phyloP scores from a whole-genome alignment of 345 rosid species.

The Salix koriyanagi region DNA sequence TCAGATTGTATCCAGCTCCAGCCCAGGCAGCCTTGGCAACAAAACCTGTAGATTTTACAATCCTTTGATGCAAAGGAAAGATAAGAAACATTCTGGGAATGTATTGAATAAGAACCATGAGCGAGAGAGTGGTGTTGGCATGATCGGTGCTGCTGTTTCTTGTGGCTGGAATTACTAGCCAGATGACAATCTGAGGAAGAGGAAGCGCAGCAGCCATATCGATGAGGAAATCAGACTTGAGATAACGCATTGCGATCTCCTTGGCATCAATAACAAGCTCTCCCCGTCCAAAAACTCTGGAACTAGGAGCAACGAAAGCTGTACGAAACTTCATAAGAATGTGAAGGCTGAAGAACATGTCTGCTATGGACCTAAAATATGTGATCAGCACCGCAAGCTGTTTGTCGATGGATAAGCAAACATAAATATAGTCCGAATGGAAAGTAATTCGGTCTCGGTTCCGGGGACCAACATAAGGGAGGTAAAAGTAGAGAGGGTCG shows the following conservation, averaged over 20 bases:
- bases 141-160: constrained; percentile 9
- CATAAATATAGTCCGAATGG: constrained; percentile 17
- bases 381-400: constrained; percentile 53
- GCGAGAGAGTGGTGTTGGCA: constrained; percentile 12
- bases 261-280: constrained; percentile 80
- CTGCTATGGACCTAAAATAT: constrained; percentile 57
- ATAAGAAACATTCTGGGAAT: constrained; percentile 26
- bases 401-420: constrained; percentile 49
- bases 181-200: constrained; percentile 46
- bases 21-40: constrained; percentile 36
- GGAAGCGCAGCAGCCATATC: constrained; percentile 83
- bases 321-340: constrained; percentile 80
- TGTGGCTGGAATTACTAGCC: constrained; percentile 23
- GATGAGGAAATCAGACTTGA: constrained; percentile 61
- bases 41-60: constrained; percentile 28
- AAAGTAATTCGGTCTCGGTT: not conserved
- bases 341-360: constrained; percentile 59
- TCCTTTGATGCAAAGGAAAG: constrained; percentile 24
- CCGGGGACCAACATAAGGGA: constrained; percentile 51
- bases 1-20: constrained; percentile 37
- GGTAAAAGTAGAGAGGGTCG: constrained; percentile 77
- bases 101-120: constrained; percentile 26
- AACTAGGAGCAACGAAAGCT: constrained; percentile 66
- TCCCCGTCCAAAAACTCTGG: constrained; percentile 77
- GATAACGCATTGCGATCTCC: constrained; percentile 62